Evolutionary conservation across 2,329 filamentous ascomycete genomes (phyloP), one percentile per base, ranked within the genome.

Genomic region (Aspergillus spinulosporus): DNA sequence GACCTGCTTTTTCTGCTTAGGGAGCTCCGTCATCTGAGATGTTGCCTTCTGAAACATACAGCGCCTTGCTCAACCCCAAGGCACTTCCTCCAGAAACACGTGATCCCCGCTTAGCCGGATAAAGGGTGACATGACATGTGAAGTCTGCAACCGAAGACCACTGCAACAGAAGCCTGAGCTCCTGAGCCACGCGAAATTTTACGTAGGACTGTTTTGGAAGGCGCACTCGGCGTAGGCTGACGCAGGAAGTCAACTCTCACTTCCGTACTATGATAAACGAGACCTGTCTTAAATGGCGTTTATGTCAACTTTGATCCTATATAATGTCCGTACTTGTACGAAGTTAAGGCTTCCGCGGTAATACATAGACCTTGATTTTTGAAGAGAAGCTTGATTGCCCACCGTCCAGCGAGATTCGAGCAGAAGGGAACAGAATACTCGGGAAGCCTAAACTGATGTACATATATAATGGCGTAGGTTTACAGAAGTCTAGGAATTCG

Each of bases 1-100:
- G 46, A 56, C 56, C 32, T 62, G 58, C 52, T 64, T 65, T 54
- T 49, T 64, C 34, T 64, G 53, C 31, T 28, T 62, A n/a, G 50
- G 57, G 21, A 29, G 5, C 14, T 15, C 42, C 28, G 4, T 5
- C 26, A 4, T 28, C 26, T 28, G 4, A 28, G 4, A 28, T 28
- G 42, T 36, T 37, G 52, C n/a, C 29, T 61, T 53, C 12, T 4
- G 4, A 54, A 62, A 50, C 46, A 62, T 47, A 26, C 5, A 28
- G 60, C 52, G 42, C 51, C 59, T 5, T 55, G 55, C 29, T 59
- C 52, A 26, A 56, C 63, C 32, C 64, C 56, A 2, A 60, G 57
- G 40, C 57, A 65, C 44, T 64, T 65, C 44, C 48, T 57, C 52
- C 52, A 34, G 37, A 56, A 52, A 47, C 56, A 64, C 52, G 42